Base-by-base conservation (phyloP, 2,329 filamentous ascomycete species). In the Monilinia polystroma region DNA sequence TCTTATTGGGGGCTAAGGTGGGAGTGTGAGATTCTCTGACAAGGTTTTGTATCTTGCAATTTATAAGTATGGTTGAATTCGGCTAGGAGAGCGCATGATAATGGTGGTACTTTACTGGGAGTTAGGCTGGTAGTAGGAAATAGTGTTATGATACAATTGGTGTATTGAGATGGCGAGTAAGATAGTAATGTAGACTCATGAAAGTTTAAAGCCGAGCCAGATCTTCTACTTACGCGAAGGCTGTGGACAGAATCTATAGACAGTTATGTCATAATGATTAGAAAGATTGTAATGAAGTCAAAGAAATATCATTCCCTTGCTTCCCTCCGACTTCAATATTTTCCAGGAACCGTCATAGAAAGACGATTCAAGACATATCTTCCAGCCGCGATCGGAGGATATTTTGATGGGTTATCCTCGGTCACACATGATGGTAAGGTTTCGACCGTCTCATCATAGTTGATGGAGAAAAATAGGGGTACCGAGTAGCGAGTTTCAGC, bases 401-500 rank as follows among this genome's bases (percentile, higher is more conserved):
- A 76, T 59, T 73, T 72, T 6, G 69, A 71, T 1, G 71, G 71
- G 51, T 72, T 73, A 3, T 72, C 70, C 55, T 74, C 70, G 41
- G 66, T 73, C 8, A 74, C 57, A 70, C 75, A 75, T 38, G 69
- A 71, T 6, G 73, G 73, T 29, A 76, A 59, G 4, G 73, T 75
- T 65, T 74, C 72, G 7, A 76, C 74, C 2, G 38, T 73, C 68
- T 73, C 74, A 55, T 76, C 74, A 67, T 76, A 75, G 63, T 76
- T 75, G 63, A 75, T 74, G 1, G 70, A 72, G 67, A 85, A 81
- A 74, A 86, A 86, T 63, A 86, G 81, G 0, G 84, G 83, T n/a
- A 86, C 77, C 8, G 81, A 84, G 72, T 85, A 87, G 49, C 85
- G 78, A 72, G 85, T 81, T 12, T 75, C 76, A 1, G 77, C 78